Base-by-base conservation (phyloP, 2,329 filamentous ascomycete species). In the Aspergillus sclerotialis region DNA sequence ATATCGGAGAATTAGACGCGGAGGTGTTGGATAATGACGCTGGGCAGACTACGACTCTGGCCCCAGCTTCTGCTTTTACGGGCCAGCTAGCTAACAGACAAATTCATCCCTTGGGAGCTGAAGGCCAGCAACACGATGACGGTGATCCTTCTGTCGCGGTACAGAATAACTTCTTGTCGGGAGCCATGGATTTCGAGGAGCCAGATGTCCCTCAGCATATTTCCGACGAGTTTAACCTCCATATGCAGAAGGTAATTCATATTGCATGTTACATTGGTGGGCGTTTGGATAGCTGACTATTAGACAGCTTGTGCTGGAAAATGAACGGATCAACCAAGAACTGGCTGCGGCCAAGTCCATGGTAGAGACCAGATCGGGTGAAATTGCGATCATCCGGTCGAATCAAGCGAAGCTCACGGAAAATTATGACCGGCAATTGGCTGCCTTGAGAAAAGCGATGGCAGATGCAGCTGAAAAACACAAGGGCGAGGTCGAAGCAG, bases 361-460 rank as follows among this genome's bases (percentile, higher is more conserved):
- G 25, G 65, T 66, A 2, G 59, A 65, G 38, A 64, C 67, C 15
- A 78, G 76, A 51, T 59, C 70, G 6, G 78, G 78, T 19, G 78
- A 81, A 50, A 76, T 76, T 26, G 68, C 76, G 24, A 80, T 79
- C 25, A 69, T 81, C 12, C 69, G 78, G 10, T 65, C 70, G 13
- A 78, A 78, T 40, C 68, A 73, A 43, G 65, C 69, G 21, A 74
- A 72, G 45, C 55, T 70, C 7, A 60, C 55, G 16, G 70, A 72
- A 40, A 68, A 72, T 19, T 69, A 73, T 51, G 73, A 77, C 46
- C 64, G 66, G 32, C 66, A 71, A 46, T 49, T 80, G 11, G 56
- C 60, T 15, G 63, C 68, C 7, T 56, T 79, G 45, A 69, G 75
- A 39, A 73, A 73, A 41, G 44, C 65, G 12, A 69, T 78, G 52